phyloP scores from a whole-genome alignment of 1,284 basidiomycete genomes.

The Pterulicium gracile region DNA sequence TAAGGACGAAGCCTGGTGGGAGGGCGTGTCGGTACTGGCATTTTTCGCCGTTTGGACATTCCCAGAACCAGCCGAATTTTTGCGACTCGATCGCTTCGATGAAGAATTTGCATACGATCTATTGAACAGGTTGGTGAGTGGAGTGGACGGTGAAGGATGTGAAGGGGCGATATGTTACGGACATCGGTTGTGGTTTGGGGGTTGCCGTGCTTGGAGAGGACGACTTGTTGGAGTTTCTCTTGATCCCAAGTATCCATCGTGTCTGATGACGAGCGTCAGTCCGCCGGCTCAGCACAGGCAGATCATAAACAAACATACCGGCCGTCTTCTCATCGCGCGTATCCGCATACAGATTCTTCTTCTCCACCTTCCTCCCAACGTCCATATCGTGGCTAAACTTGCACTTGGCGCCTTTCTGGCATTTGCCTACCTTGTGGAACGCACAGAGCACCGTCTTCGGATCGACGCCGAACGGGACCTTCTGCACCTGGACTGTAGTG shows the following conservation, averaged over 20 bases:
- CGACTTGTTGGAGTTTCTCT: slow-evolving; percentile 81
- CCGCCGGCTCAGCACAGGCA: slow-evolving; percentile 3
- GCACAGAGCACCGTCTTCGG: slow-evolving; percentile 87
- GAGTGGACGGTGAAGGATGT: slow-evolving; percentile 7
- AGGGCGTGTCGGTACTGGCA: slow-evolving; percentile 96
- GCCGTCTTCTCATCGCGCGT: slow-evolving; percentile 68
- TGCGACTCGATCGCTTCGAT: slow-evolving; percentile 93
- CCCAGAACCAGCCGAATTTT: slow-evolving; percentile 94
- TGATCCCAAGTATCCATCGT: slow-evolving; percentile 99
- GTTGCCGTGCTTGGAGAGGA: slow-evolving; percentile 84
- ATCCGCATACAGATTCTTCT: slow-evolving; percentile 95
- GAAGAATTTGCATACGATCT: slow-evolving; percentile 98
- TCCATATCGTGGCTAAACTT: slow-evolving; percentile 94
- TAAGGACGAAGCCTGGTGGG: slow-evolving; percentile 92
- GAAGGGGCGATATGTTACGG: slow-evolving; percentile 16
- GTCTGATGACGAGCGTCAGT: slow-evolving; percentile 34
- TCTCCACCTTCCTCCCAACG: slow-evolving; percentile 86
- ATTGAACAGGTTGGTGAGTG: slow-evolving; percentile 5
- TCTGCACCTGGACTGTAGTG: slow-evolving; percentile 71
- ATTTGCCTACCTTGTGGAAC: slow-evolving; percentile 82
- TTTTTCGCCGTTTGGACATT: slow-evolving; percentile 77
- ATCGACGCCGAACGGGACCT: slow-evolving; percentile 92
- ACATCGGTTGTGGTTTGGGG: slow-evolving; percentile 90
- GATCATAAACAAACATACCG: slow-evolving; percentile 35
- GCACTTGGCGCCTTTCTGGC: slow-evolving; percentile 87